Conservation (phyloP, 1,284 basidiomycete species). For the Phlebopus sp. region DNA sequence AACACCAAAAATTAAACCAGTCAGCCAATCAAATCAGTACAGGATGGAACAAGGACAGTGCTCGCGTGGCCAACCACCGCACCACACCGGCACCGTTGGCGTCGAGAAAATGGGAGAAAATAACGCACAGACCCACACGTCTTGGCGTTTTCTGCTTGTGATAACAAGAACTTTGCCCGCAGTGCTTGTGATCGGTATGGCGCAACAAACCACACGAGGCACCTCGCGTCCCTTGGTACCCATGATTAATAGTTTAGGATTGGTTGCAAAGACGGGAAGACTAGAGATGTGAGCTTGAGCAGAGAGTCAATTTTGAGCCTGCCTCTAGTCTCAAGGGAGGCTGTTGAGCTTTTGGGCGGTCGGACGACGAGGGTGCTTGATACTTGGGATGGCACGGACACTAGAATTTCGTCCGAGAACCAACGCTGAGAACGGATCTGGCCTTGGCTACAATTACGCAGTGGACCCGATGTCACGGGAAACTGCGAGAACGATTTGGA, state of each 20-base stretch:
- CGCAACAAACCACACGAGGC: constrained; percentile 82
- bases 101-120: constrained; percentile 12
- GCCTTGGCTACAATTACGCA: constrained; percentile 1
- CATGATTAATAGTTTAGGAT: constrained; percentile 41
- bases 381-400: neutral
- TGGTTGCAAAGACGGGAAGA: constrained; percentile 13
- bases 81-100: constrained; percentile 6
- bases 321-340: neutral
- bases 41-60: constrained; percentile 6
- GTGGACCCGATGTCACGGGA: neutral
- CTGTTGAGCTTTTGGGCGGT: neutral
- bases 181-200: constrained; percentile 71
- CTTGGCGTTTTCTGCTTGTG: constrained; percentile 75
- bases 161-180: constrained; percentile 75
- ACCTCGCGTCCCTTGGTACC: constrained; percentile 73
- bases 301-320: constrained; percentile 7
- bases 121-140: constrained; percentile 81
- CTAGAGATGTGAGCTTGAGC: neutral
- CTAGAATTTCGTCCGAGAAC: neutral
- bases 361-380: neutral
- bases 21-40: constrained; percentile 12
- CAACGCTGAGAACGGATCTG: neutral
- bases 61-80: constrained; percentile 8
- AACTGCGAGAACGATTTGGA: constrained; percentile 3
- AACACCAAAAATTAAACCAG: constrained; percentile 13